These are phyloP conservation scores for Eucalyptus camaldulensis DNA, from an alignment of 345 rosid genomes.

Conservation along the genomic window DNA sequence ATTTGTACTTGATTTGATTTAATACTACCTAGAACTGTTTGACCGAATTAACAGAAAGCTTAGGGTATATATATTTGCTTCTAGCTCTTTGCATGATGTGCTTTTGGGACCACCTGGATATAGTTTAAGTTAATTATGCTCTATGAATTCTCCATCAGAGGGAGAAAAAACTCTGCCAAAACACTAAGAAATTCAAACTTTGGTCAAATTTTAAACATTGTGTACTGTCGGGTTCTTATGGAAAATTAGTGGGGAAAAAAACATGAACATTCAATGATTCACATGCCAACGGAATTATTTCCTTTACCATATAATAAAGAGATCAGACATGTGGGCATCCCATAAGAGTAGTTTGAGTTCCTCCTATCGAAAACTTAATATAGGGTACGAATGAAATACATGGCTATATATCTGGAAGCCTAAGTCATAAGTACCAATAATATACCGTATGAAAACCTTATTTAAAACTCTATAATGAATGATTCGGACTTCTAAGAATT, in stretches of 20 bases:
- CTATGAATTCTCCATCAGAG: too few relatives aligned
- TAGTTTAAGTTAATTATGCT: too few relatives aligned
- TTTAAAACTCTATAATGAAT: background rate
- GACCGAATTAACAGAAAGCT: too few relatives aligned
- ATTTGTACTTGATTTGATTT: background rate
- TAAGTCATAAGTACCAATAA: background rate
- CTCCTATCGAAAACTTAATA: background rate
- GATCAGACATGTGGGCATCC: background rate
- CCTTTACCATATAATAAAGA: background rate
- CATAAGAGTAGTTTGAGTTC: background rate
- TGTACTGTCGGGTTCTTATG: background rate
- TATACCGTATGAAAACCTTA: background rate
- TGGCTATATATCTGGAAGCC: background rate
- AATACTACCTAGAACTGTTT: background rate
- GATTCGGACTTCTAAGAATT: background rate
- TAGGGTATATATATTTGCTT: too few relatives aligned
- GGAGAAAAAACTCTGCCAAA: too few relatives aligned
- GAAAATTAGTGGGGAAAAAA: background rate
- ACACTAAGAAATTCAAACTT: too few relatives aligned
- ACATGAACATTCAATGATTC: background rate
- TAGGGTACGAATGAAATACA: background rate
- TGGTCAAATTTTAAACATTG: too few relatives aligned
- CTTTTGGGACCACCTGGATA: too few relatives aligned
- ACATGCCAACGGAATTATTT: background rate
- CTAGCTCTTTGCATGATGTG: too few relatives aligned